phyloP scores from a whole-genome alignment of 2,329 filamentous ascomycete genomes.

The Sporothrix curviconia region DNA sequence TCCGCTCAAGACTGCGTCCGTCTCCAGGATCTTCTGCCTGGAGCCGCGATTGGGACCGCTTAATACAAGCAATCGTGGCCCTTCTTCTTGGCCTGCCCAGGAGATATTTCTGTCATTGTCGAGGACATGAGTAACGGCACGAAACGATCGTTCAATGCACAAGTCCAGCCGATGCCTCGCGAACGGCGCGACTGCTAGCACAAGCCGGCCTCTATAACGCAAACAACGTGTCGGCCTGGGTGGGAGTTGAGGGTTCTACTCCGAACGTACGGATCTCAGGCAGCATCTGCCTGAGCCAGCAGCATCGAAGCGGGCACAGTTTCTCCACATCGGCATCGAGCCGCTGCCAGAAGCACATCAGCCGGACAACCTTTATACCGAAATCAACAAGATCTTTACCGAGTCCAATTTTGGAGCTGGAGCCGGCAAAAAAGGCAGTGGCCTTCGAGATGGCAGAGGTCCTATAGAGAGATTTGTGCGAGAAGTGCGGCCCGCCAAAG shows the following conservation, averaged over 20 bases:
- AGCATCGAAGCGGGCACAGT: slow-evolving; percentile 68
- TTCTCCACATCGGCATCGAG: slow-evolving; percentile 69
- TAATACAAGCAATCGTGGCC: slow-evolving; percentile 53
- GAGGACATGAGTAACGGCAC: slow-evolving; percentile 41
- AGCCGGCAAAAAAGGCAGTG: slow-evolving; percentile 34
- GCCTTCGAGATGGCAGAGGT: background rate
- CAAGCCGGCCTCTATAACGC: slow-evolving; percentile 60
- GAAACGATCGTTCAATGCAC: slow-evolving; percentile 22
- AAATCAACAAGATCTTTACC: slow-evolving; percentile 70
- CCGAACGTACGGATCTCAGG: slow-evolving; percentile 58
- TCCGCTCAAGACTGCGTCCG: slow-evolving; percentile 75
- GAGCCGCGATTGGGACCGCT: slow-evolving; percentile 57
- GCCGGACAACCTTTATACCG: slow-evolving; percentile 64
- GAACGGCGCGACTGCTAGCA: slow-evolving; percentile 48
- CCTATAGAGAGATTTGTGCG: slow-evolving; percentile 34
- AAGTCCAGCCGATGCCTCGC: slow-evolving; percentile 18
- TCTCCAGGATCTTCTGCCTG: slow-evolving; percentile 26
- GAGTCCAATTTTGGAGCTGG: slow-evolving; percentile 68
- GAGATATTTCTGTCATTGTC: slow-evolving; percentile 49
- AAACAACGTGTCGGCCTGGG: slow-evolving; percentile 54
- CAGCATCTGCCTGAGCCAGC: slow-evolving; percentile 64
- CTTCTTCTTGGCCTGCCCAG: slow-evolving; percentile 66
- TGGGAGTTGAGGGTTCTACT: slow-evolving; percentile 61
- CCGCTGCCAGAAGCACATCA: slow-evolving; percentile 53
- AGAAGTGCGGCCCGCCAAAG: slow-evolving; percentile 48